phyloP scores from a whole-genome alignment of 2,329 filamentous ascomycete species.

The Phyllosticta capitalensis region DNA sequence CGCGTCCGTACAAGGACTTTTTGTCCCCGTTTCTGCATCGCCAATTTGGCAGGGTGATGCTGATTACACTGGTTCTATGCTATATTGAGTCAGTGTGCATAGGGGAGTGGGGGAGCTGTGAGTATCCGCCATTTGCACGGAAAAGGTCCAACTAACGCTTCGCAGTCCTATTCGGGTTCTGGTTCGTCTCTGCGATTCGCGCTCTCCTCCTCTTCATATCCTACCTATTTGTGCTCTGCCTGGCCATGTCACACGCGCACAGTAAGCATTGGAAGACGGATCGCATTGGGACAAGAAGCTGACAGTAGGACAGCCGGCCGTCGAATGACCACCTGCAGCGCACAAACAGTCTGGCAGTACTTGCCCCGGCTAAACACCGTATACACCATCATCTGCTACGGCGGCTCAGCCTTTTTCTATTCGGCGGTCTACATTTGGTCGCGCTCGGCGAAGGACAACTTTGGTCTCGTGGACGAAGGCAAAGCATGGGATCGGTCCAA shows the following conservation, averaged over 20 bases:
- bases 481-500: slow-evolving; percentile 58
- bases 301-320: slow-evolving; percentile 23
- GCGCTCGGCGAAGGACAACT: slow-evolving; percentile 46
- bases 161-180: slow-evolving; percentile 66
- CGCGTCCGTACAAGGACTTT: slow-evolving; percentile 76
- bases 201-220: slow-evolving; percentile 66
- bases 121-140: slow-evolving; percentile 26
- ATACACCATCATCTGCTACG: slow-evolving; percentile 67
- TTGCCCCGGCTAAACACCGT: slow-evolving; percentile 51
- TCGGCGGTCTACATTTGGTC: slow-evolving; percentile 74
- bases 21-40: slow-evolving; percentile 80
- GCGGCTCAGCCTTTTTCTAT: slow-evolving; percentile 68
- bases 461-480: slow-evolving; percentile 64
- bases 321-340: slow-evolving; percentile 58
- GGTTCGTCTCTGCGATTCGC: slow-evolving; percentile 79
- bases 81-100: slow-evolving; percentile 64
- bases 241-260: slow-evolving; percentile 78
- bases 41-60: slow-evolving; percentile 71
- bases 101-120: slow-evolving; percentile 55
- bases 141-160: slow-evolving; percentile 13
- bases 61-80: slow-evolving; percentile 58
- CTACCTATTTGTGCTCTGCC: slow-evolving; percentile 67
- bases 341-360: slow-evolving; percentile 53
- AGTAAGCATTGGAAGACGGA: slow-evolving; percentile 16
- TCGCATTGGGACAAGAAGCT: neutral